Base-by-base conservation (phyloP, 352 stramenopile species). In the Globisporangium nodosum region DNA sequence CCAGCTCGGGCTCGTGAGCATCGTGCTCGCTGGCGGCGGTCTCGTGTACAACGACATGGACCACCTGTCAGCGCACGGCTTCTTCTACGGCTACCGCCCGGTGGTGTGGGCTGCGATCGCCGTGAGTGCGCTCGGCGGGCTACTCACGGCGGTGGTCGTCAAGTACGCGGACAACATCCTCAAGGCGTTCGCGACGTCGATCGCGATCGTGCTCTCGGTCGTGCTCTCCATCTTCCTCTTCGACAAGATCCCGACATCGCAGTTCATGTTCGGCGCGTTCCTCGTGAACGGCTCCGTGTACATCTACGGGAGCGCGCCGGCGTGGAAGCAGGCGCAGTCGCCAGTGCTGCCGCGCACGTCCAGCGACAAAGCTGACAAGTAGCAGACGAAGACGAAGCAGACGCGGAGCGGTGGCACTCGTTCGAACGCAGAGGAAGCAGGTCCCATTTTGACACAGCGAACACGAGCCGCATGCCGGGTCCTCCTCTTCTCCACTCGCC, bases 111-210 rank as follows among this genome's bases (percentile, higher is more conserved):
- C 73, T 20, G 81, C 82, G 18, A 90, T 94, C 35, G 54, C 52
- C 30, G 64, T 87, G 46, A 85, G 78, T 39, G 85, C 82, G 11
- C 83, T 91, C 42, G 85, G 85, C 35, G 85, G 85, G 0, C 60
- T 94, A 51, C 74, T 94, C 47, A 92, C 83, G 5, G 85, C 85
- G 15, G 80, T 92, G 5, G 85, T 94, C 21, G 83, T 94, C 58
- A 92, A 92, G 59, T 94, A 92, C 56, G 83, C 85, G 20, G 85
- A 94, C 68, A 94, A 94, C 58, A 89, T 94, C 58, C 64, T 94
- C 63, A 94, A 94, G 69, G 84, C 77, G 16, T 94, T 94, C 48
- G 82, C 82, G 3, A 94, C 85, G 45, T 92, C 85, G 9, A 90
- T 94, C 54, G 83, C 82, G 7, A 80, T 92, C 30, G 73, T 94